Evolutionary conservation across 2,329 filamentous ascomycete genomes (phyloP), one percentile per base, ranked within the genome.

Genomic region (Colletotrichum tanaceti): DNA sequence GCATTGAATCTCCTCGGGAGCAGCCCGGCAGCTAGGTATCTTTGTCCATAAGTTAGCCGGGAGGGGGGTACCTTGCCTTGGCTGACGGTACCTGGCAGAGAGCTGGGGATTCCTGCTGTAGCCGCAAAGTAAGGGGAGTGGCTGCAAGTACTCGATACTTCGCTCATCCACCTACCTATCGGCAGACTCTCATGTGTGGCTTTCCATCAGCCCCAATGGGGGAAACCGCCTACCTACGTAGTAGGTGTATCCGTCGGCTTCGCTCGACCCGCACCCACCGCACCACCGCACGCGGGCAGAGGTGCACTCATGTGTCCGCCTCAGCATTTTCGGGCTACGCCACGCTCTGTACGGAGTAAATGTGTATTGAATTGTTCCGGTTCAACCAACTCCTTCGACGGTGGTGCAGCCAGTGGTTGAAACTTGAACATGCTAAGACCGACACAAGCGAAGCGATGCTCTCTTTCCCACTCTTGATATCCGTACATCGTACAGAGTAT

Each of bases 261-360:
- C 32, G 41, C 28, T 32, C 7, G 28, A 2, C 16, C 49, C 49
- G 32, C 49, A 53, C 49, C 49, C 14, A 24, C 32, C 44, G 57
- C 57, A 35, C 57, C 28, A 43, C n/a, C 57, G 44, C 44, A 59
- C 57, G 24, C 44, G n/a, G 18, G 28, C 49, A 20, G 16, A n/a
- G 24, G 47, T 18, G 53, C 38, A 28, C 44, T 35, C 28, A 24
- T 18, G n/a, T n/a, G 39, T 46, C 53, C 47, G 47, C 60, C 46
- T 47, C 43, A 54, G 46, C 53, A 62, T 63, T 63, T 14, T 46
- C 38, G n/a, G 58, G 22, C 54, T 65, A 39, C 54, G 65, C 65
- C 54, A 68, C 65, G 65, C n/a, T 47, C 52, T 41, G 39, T n/a
- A n/a, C n/a, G n/a, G n/a, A n/a, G n/a, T 44, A 16, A 22, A 46